These are phyloP conservation scores for Triangularia verruculosa DNA, from an alignment of 2,329 filamentous ascomycete species.

Conservation along the genomic window DNA sequence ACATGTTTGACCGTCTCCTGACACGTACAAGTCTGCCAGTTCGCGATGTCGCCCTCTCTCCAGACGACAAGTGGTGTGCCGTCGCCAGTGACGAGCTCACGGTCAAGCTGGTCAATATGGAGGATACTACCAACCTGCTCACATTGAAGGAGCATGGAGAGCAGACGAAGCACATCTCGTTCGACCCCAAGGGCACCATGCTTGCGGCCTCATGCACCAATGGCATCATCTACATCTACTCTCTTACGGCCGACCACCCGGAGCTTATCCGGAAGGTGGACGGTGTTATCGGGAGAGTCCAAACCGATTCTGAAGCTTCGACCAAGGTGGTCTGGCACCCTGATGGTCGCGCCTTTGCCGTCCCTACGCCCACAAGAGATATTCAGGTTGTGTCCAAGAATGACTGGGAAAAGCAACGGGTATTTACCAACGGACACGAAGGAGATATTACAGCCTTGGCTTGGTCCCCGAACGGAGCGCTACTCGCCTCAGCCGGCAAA, in stretches of 20 bases:
- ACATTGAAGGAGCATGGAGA: slow-evolving; percentile 80
- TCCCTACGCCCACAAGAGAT: slow-evolving; percentile 76
- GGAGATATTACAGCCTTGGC: slow-evolving; percentile 81
- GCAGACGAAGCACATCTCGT: slow-evolving; percentile 87
- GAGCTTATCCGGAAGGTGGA: slow-evolving; percentile 81
- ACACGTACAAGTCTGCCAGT: slow-evolving; percentile 82
- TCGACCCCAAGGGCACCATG: slow-evolving; percentile 74
- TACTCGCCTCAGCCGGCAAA: slow-evolving; percentile 69
- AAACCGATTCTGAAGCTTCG: slow-evolving; percentile 73
- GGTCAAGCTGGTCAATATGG: slow-evolving; percentile 82
- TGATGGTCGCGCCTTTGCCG: slow-evolving; percentile 86
- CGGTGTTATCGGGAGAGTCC: slow-evolving; percentile 75
- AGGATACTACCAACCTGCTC: slow-evolving; percentile 72
- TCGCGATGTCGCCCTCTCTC: slow-evolving; percentile 78
- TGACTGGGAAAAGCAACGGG: slow-evolving; percentile 84
- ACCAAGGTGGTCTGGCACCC: slow-evolving; percentile 86
- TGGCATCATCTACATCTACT: slow-evolving; percentile 88
- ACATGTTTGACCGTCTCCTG: slow-evolving; percentile 75
- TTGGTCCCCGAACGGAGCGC: slow-evolving; percentile 92
- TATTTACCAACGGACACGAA: slow-evolving; percentile 75
- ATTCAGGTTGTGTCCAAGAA: slow-evolving; percentile 83
- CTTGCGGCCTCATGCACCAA: slow-evolving; percentile 83
- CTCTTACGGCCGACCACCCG: slow-evolving; percentile 71
- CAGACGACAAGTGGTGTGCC: slow-evolving; percentile 81
- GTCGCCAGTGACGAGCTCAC: slow-evolving; percentile 95